Evolutionary conservation across 176 grass and related monocot species (phyloP).

Genomic region (bread wheat (Triticum aestivum)): DNA sequence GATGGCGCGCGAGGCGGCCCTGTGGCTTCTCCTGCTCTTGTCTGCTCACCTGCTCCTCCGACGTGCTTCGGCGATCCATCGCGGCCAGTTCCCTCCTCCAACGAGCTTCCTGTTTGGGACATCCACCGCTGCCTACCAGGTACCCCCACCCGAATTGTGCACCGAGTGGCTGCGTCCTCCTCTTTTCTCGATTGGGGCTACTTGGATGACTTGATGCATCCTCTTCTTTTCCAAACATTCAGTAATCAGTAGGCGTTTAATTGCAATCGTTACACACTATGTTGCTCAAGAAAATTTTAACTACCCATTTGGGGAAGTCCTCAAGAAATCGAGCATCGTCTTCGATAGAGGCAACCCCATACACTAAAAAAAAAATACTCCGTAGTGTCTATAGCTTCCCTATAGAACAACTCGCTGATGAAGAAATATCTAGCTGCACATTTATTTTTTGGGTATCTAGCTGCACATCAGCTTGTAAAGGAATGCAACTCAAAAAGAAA

Average conservation of each 20-base stretch:
- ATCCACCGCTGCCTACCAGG: slow-evolving; percentile 58
- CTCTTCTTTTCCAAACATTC: neutral
- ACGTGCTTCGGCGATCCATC: neutral
- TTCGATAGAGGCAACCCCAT: too few relatives aligned
- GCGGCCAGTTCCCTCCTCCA: slow-evolving; percentile 40
- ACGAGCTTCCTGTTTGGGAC: slow-evolving; percentile 54
- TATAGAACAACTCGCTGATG: too few relatives aligned
- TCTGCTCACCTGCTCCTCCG: slow-evolving; percentile 2
- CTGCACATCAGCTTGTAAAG: too few relatives aligned
- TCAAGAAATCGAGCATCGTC: neutral
- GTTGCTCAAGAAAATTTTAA: neutral
- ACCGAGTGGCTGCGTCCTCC: neutral
- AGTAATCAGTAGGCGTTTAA: neutral
- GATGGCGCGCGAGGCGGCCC: neutral
- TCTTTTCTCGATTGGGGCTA: too few relatives aligned
- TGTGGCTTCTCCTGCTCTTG: neutral
- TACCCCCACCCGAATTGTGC: neutral
- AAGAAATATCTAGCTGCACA: too few relatives aligned
- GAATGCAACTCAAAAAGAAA: too few relatives aligned
- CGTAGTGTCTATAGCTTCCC: too few relatives aligned
- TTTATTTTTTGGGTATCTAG: too few relatives aligned
- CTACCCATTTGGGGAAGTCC: neutral
- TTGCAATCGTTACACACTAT: neutral
- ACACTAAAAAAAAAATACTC: too few relatives aligned
- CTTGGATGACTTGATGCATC: neutral